A percentile compares a stretch with the other conserved stretches of the same genome.
These are phyloP conservation scores for Penicillium alfredii DNA, from an alignment of 495 filamentous ascomycete genomes.

Conservation along the genomic window DNA sequence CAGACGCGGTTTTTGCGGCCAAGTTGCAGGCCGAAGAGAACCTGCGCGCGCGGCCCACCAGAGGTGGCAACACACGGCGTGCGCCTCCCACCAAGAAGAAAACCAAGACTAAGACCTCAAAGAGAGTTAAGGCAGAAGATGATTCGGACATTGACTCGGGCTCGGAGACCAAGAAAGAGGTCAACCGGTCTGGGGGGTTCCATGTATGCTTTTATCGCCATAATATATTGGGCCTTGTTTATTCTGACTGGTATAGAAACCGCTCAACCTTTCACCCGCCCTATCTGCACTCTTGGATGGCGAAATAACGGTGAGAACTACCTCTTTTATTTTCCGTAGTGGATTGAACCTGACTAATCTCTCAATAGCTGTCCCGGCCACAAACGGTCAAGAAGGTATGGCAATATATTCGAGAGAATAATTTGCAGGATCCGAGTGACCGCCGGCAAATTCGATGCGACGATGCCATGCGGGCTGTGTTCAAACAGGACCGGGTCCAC, in stretches of 20 bases:
- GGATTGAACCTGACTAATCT: conserved; percentile 7
- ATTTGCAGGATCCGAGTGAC: conserved; percentile 86
- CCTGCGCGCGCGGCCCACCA: conserved; percentile 61
- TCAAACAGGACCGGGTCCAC: conserved; percentile 83
- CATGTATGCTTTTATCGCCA: conserved; percentile 44
- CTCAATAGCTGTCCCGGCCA: conserved; percentile 70
- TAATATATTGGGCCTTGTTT: conserved; percentile 1
- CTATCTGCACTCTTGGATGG: conserved; percentile 59
- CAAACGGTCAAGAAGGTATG: conserved; percentile 94
- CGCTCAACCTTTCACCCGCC: conserved; percentile 58
- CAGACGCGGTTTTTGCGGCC: conserved; percentile 79
- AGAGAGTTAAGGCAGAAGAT: conserved; percentile 68
- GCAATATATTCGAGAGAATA: conserved; percentile 81
- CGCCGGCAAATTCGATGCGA: conserved; percentile 90
- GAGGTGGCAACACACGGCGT: conserved; percentile 55
- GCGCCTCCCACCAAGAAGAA: conserved; percentile 58
- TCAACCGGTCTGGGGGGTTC: conserved; percentile 61
- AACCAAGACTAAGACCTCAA: conserved; percentile 66
- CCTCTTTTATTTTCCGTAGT: background rate
- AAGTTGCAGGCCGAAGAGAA: conserved; percentile 92
- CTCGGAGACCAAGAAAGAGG: conserved; percentile 56
- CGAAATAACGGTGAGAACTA: conserved; percentile 49
- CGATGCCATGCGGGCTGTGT: conserved; percentile 80
- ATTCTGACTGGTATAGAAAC: conserved; percentile 47
- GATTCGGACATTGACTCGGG: conserved; percentile 67